Percentiles rank a stretch among this genome's conserved stretches.
These are phyloP conservation scores for Amaranthus palmeri DNA, from an alignment of 148 eudicot species.

Conservation along the genomic window DNA sequence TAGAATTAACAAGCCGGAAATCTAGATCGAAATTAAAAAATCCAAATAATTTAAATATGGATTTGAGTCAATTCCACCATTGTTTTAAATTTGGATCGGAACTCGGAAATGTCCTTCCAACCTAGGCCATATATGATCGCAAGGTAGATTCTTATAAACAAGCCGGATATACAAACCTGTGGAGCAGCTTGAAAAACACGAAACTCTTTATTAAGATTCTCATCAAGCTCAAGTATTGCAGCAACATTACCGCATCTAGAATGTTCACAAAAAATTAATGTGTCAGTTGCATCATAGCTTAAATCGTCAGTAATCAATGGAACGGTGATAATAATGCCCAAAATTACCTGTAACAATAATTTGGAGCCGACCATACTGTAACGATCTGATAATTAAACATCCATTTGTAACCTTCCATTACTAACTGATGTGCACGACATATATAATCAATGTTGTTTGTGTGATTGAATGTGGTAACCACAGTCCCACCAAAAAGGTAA, in stretches of 20 bases:
- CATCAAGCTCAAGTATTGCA: constrained; percentile 93
- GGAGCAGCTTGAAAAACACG: constrained; percentile 96
- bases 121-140: no score
- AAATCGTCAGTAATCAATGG: neutral
- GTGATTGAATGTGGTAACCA: constrained; percentile 66
- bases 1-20: no score
- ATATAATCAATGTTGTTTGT: constrained; percentile 77
- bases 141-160: neutral
- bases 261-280: constrained; percentile 13
- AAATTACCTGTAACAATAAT: constrained; percentile 79
- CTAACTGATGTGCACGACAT: constrained; percentile 93
- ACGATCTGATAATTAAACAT: constrained; percentile 85
- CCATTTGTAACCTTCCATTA: constrained; percentile 97
- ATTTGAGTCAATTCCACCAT: no score
- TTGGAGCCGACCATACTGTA: constrained; percentile 98
- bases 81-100: no score
- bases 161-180: constrained; percentile 49
- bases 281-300: neutral
- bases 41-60: no score
- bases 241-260: constrained; percentile 96
- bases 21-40: no score
- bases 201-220: constrained; percentile 68
- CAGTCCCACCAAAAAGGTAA: constrained; percentile 72
- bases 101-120: no score
- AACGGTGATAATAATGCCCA: neutral